A percentile compares a stretch with the other conserved stretches of the same genome.
phyloP scores from a whole-genome alignment of 2,329 filamentous ascomycete genomes.

The Penicillium sp. region DNA sequence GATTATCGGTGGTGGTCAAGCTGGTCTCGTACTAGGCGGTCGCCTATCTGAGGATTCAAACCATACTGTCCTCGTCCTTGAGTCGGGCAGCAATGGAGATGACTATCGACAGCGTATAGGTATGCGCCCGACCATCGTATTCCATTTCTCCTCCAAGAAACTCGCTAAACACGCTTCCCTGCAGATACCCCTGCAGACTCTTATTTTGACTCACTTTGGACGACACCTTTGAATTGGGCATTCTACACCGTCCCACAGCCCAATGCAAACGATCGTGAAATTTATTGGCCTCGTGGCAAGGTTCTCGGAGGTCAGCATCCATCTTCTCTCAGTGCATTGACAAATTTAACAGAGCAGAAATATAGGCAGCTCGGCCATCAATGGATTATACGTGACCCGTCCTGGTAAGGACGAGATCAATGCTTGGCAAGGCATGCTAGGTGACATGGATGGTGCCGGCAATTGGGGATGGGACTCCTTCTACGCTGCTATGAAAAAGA shows the following conservation, averaged over 20 bases:
- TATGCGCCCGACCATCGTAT: conserved; percentile 8
- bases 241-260: conserved; percentile 29
- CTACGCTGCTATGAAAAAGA: conserved; percentile 33
- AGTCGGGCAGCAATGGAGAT: conserved; percentile 31
- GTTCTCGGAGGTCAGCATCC: conserved; percentile 28
- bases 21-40: conserved; percentile 46
- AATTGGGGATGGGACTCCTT: conserved; percentile 35
- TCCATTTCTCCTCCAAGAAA: not conserved
- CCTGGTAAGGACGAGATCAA: conserved; percentile 32
- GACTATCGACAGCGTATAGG: conserved; percentile 33
- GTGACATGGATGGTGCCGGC: conserved; percentile 33
- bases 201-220: conserved; percentile 35
- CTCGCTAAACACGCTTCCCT: conserved; percentile 2
- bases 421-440: conserved; percentile 31
- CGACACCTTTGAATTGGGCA: conserved; percentile 33
- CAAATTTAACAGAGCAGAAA: not conserved
- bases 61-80: conserved; percentile 33
- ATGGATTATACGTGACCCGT: conserved; percentile 34
- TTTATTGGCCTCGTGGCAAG: conserved; percentile 34
- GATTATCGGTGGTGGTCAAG: conserved; percentile 52
- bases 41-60: conserved; percentile 42
- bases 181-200: conserved; percentile 33
- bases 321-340: not conserved
- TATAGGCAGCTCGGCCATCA: conserved; percentile 34
- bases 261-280: conserved; percentile 27